Evolutionary conservation across 2,329 filamentous ascomycete species (phyloP), one percentile per base, ranked within the genome.

Genomic region (Cordyceps pruinosa): DNA sequence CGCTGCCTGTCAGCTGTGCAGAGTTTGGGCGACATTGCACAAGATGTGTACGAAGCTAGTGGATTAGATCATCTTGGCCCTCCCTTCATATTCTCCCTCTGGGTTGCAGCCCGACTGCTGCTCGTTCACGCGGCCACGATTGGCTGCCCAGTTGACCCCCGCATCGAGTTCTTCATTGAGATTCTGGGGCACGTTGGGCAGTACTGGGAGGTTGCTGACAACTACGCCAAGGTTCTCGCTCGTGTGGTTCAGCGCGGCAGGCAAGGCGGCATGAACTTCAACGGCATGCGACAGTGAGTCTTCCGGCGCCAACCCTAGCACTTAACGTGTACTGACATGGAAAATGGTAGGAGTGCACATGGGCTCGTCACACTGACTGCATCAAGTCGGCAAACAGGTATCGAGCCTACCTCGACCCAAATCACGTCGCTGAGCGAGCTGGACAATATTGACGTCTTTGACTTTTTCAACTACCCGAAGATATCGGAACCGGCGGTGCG

Each of bases 391-490:
- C 69, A 65, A 10, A 73, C 73, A 0, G 71, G 70, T 3, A 35
- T 74, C 0, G 72, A 75, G 26, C 69, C 67, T 4, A 73, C 70
- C 5, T 71, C 72, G 17, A 72, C 72, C 0, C 72, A 73, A 42
- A 62, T 67, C 2, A 70, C 71, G 4, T 71, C 73, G 0, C 65
- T 73, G 5, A 69, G 65, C 59, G 74, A 76, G 57, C 65, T 76
- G 2, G 74, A 76, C 58, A 72, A 70, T 45, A 73, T 76, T 21
- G 73, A 76, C 26, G 67, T 76, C 3, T 76, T 76, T 45, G 74
- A 75, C 60, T 76, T 76, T 57, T 76, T 76, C 63, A 75, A 76
- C 25, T 73, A 72, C 42, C 74, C 74, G 13, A 72, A 71, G 19
- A 57, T 71, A 1, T 56, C 65, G 1, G 64, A 66, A 30, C 57